Base-by-base conservation (phyloP, 768 basidiomycete genomes). In the Harrya chromipes region DNA sequence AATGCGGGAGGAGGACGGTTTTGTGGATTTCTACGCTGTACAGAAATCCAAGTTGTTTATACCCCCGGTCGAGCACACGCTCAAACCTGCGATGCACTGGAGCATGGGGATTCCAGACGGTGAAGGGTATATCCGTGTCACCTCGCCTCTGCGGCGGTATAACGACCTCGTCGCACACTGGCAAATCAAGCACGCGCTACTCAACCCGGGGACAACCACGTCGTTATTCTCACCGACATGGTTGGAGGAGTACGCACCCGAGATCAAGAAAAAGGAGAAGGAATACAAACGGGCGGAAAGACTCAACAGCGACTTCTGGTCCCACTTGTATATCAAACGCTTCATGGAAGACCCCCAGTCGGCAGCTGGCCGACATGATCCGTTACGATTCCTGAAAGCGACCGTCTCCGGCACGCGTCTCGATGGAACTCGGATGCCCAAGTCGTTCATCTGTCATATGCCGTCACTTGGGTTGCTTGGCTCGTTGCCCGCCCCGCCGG, bases 101-200 rank as follows among this genome's bases (percentile, higher is more conserved):
- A 63, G 66, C 6, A 66, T 97, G 58, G 92, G 87, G 0, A 64
- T 90, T n/a, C 72, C 74, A 4, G 77, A 79, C 2, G 80, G 80
- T 36, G 86, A 87, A 54, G 94, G 94, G 4, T 99, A 99, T 64
- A 70, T 77, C 16, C 81, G 89, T 19, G 82, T 79, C 9, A 97
- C 97, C 9, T 91, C 87, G 6, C 97, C 97, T 0, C 71, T 99
- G 38, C 80, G 97, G 36, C 82, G 97, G 38, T 97, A 82, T 66
- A 68, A 71, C 31, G 97, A 99, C 67, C 65, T 97, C 48, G 65
- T 94, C 12, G 71, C 73, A 10, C 97, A 98, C 70, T 99, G 94
- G 92, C 94, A 98, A 66, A 82, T 99, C 68, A 94, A 97, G 62
- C 73, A 84, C 43, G 80, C 79, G 6, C 68, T 98, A 11, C 70